Evolutionary conservation across 2,329 filamentous ascomycete species (phyloP).

Genomic region (Penicillium occitanis): DNA sequence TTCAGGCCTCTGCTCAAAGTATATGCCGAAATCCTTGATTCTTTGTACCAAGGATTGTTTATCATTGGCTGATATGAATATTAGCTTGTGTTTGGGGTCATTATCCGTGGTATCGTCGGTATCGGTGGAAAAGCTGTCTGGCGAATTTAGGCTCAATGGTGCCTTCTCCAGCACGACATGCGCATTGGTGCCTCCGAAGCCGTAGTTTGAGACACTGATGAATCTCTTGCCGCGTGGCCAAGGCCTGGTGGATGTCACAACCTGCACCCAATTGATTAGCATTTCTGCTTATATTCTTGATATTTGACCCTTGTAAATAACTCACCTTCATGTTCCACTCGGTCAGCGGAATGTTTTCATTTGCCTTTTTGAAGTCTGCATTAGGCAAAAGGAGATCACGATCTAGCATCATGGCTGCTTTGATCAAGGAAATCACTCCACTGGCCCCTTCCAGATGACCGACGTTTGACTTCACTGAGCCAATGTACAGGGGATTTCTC

Average conservation of each 20-base stretch:
- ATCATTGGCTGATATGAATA: slow-evolving; percentile 30
- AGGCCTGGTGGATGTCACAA: slow-evolving; percentile 28
- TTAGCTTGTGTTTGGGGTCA: slow-evolving; percentile 23
- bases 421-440: slow-evolving; percentile 28
- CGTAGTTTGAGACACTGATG: slow-evolving; percentile 47
- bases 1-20: slow-evolving; percentile 39
- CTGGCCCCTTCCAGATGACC: slow-evolving; percentile 25
- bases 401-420: slow-evolving; percentile 25
- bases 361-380: slow-evolving; percentile 25
- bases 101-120: slow-evolving; percentile 5
- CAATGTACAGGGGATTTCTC: slow-evolving; percentile 23
- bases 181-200: slow-evolving; percentile 41
- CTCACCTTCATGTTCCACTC: slow-evolving; percentile 21
- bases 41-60: slow-evolving; percentile 28
- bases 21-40: slow-evolving; percentile 26
- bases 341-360: slow-evolving; percentile 23
- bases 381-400: slow-evolving; percentile 29
- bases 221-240: slow-evolving; percentile 33
- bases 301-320: neutral
- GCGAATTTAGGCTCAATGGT: slow-evolving; percentile 15
- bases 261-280: slow-evolving; percentile 1
- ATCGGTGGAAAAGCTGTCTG: slow-evolving; percentile 15
- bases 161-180: slow-evolving; percentile 30
- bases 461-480: slow-evolving; percentile 32
- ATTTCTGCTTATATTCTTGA: neutral